A percentile compares a stretch with the other conserved stretches of the same genome.
Conservation (phyloP, 2,329 filamentous ascomycete genomes). For the Fusarium metavorans region DNA sequence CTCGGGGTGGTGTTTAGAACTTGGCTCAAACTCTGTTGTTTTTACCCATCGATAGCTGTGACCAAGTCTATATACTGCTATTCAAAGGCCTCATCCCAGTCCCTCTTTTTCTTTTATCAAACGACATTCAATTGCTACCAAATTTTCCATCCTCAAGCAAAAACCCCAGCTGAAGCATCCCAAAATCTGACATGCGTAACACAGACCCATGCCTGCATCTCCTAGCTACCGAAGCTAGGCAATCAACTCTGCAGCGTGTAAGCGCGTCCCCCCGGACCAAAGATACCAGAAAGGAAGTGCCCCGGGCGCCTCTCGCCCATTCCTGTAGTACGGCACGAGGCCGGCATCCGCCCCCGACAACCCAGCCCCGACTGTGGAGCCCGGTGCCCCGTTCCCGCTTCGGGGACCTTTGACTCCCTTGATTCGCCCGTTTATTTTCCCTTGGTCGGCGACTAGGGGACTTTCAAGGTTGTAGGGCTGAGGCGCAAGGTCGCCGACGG, state of each 20-base stretch:
- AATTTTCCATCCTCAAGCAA: not conserved
- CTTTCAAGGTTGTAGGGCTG: not conserved
- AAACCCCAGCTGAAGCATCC: constrained; percentile 1
- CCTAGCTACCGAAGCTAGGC: not conserved
- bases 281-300: not conserved
- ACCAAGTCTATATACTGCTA: not conserved
- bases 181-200: constrained; percentile 8
- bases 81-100: not conserved
- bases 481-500: constrained; percentile 19
- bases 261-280: not conserved
- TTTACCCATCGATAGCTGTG: not conserved
- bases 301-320: not conserved
- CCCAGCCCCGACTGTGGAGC: not conserved
- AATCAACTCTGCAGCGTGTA: not conserved
- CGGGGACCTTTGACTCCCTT: not conserved
- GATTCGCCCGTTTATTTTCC: not conserved
- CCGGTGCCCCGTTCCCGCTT: not conserved
- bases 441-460: constrained; percentile 3
- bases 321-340: not conserved
- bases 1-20: not conserved
- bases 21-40: not conserved
- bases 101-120: not conserved
- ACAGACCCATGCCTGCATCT: not conserved
- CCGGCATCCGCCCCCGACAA: not conserved
- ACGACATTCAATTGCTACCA: not conserved